Evolutionary conservation across 257 asterid genomes (phyloP).

Genomic region (Scutellaria minor): DNA sequence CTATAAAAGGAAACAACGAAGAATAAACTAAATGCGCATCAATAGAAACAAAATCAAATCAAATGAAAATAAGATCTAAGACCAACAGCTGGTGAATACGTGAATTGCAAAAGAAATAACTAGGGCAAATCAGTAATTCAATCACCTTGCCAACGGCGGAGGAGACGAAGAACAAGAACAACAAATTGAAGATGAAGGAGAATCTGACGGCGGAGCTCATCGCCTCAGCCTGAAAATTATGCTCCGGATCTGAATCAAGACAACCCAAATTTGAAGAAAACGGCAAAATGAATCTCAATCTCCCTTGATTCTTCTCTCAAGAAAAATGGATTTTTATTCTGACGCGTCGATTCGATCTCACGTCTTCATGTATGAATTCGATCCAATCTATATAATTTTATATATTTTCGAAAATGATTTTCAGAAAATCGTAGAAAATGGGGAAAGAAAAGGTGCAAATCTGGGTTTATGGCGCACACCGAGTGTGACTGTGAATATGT

Average conservation of each 20-base stretch:
- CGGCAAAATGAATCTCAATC: slow-evolving; percentile 13
- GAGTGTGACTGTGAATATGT: slow-evolving; percentile 28
- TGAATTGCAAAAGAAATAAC: slow-evolving; percentile 15
- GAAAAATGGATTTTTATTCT: slow-evolving; percentile 9
- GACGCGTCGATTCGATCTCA: slow-evolving; percentile 25
- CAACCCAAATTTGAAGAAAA: slow-evolving; percentile 16
- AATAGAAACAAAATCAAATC: slow-evolving; percentile 23
- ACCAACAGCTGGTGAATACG: slow-evolving; percentile 12
- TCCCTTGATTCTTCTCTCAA: slow-evolving; percentile 37
- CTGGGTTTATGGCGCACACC: slow-evolving; percentile 39
- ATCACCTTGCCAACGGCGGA: slow-evolving; percentile 60
- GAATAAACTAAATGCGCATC: neutral
- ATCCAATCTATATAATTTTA: slow-evolving; percentile 22
- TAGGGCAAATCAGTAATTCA: slow-evolving; percentile 25
- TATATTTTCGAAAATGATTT: slow-evolving; percentile 12
- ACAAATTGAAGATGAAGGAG: slow-evolving; percentile 36
- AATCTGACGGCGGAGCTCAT: slow-evolving; percentile 57
- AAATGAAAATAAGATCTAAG: slow-evolving; percentile 31
- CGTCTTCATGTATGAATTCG: slow-evolving; percentile 33
- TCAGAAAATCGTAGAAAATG: slow-evolving; percentile 23
- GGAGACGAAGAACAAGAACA: slow-evolving; percentile 43
- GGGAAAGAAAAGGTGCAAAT: slow-evolving; percentile 25
- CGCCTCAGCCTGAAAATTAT: slow-evolving; percentile 33
- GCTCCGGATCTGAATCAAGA: slow-evolving; percentile 49
- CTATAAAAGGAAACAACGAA: neutral